Evolutionary conservation across 2,329 filamentous ascomycete genomes (phyloP).

Genomic region (Trematosphaeria pertusa): DNA sequence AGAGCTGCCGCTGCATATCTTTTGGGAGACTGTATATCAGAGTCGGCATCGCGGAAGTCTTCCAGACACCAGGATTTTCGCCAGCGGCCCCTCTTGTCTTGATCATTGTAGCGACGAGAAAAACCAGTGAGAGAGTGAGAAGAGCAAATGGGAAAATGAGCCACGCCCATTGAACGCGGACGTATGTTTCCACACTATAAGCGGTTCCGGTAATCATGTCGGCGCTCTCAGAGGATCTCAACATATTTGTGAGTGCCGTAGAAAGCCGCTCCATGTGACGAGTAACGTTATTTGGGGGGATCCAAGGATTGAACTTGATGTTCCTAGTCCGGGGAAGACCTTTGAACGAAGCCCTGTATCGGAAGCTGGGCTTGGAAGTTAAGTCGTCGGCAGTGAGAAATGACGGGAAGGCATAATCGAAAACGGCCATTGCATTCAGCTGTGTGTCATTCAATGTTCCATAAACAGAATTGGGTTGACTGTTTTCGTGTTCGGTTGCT

Average conservation of each 20-base stretch:
- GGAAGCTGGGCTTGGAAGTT: neutral
- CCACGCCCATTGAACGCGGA: slow-evolving; percentile 33
- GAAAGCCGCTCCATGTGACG: slow-evolving; percentile 26
- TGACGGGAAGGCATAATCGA: slow-evolving; percentile 20
- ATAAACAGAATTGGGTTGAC: slow-evolving; percentile 5
- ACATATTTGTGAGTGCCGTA: slow-evolving; percentile 23
- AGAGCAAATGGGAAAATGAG: slow-evolving; percentile 32
- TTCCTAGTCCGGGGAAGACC: neutral
- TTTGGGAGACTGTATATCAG: slow-evolving; percentile 34
- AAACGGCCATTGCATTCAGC: neutral
- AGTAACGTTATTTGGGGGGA: slow-evolving; percentile 29
- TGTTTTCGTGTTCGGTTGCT: neutral
- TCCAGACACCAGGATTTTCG: slow-evolving; percentile 29
- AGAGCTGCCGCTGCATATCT: slow-evolving; percentile 21
- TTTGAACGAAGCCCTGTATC: slow-evolving; percentile 3
- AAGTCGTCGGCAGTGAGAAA: slow-evolving; percentile 12
- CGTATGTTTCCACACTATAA: slow-evolving; percentile 16
- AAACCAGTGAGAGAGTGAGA: slow-evolving; percentile 25
- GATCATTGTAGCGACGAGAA: slow-evolving; percentile 32
- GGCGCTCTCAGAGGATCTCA: slow-evolving; percentile 17
- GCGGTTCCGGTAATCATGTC: slow-evolving; percentile 14
- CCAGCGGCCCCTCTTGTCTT: slow-evolving; percentile 19
- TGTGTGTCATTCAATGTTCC: slow-evolving; percentile 13
- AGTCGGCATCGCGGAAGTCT: slow-evolving; percentile 39
- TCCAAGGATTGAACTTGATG: slow-evolving; percentile 22